Conservation (phyloP, 805 yeast species). For the Wickerhamiella allomyrinae region DNA sequence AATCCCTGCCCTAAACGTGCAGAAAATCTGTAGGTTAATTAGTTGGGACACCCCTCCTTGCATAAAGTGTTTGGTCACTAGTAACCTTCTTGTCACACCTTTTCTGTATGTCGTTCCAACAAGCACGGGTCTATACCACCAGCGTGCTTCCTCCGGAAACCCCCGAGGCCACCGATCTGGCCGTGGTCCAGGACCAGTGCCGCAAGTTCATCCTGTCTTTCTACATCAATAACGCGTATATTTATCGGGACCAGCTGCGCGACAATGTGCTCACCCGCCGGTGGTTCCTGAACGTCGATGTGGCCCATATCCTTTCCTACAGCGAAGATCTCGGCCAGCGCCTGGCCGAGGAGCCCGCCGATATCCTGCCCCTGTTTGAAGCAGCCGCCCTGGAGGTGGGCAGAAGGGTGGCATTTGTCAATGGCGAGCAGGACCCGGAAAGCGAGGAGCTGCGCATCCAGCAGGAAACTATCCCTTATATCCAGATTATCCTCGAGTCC, state of each 20-base stretch:
- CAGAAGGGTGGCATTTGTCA: slow-evolving; percentile 36
- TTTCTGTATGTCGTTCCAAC: slow-evolving; percentile 27
- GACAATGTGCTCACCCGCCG: slow-evolving; percentile 70
- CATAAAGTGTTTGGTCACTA: background rate
- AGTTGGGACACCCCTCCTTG: slow-evolving; percentile 1
- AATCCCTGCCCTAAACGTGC: background rate
- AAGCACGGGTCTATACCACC: slow-evolving; percentile 34
- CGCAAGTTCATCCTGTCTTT: slow-evolving; percentile 72
- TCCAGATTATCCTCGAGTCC: slow-evolving; percentile 68
- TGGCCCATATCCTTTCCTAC: slow-evolving; percentile 74
- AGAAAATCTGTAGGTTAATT: slow-evolving; percentile 3
- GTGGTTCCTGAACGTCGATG: slow-evolving; percentile 57
- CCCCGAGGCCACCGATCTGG: slow-evolving; percentile 28
- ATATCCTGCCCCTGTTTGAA: slow-evolving; percentile 76
- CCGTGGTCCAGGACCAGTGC: slow-evolving; percentile 32
- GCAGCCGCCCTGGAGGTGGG: slow-evolving; percentile 49
- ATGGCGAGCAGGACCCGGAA: background rate
- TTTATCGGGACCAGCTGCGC: slow-evolving; percentile 76
- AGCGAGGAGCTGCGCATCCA: slow-evolving; percentile 32
- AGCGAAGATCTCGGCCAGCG: slow-evolving; percentile 81
- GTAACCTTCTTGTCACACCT: background rate
- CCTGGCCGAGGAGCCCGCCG: slow-evolving; percentile 74
- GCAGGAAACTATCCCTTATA: slow-evolving; percentile 45
- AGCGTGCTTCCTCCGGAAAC: slow-evolving; percentile 55
- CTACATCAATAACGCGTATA: slow-evolving; percentile 64